Conservation (phyloP, 495 filamentous ascomycete species). For the Penicillium coprophilum region DNA sequence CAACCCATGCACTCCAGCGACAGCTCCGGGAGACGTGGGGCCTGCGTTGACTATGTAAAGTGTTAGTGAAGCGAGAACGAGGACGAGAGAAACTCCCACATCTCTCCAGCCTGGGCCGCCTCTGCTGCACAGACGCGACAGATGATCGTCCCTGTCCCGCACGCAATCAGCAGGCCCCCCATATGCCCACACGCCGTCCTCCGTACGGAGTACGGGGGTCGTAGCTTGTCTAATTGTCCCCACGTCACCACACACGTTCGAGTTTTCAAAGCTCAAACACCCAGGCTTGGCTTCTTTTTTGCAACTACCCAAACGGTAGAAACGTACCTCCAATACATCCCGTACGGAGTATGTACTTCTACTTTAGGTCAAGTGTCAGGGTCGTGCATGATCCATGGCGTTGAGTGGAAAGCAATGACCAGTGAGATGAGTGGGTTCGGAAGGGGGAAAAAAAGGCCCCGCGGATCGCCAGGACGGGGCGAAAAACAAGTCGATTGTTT, state of each 20-base stretch:
- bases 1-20: slow-evolving; percentile 25
- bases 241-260: background rate
- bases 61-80: background rate
- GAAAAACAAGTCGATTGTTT: background rate
- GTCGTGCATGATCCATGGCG: slow-evolving; percentile 3
- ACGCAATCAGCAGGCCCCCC: background rate
- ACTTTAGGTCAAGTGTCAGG: slow-evolving; percentile 7
- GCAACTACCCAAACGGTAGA: background rate
- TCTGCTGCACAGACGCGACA: background rate
- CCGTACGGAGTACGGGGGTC: background rate
- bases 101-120: background rate
- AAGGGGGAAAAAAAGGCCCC: slow-evolving; percentile 1
- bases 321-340: background rate
- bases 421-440: background rate
- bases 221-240: background rate
- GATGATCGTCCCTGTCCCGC: slow-evolving; percentile 1
- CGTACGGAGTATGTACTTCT: background rate
- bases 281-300: background rate
- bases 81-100: background rate
- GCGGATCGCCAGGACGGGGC: slow-evolving; percentile 9
- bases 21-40: slow-evolving; percentile 29
- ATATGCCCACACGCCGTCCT: background rate
- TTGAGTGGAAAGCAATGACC: background rate
- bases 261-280: background rate
- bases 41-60: slow-evolving; percentile 15